Evolutionary conservation across 768 basidiomycete genomes (phyloP).

Genomic region (Termitomyces sp.): DNA sequence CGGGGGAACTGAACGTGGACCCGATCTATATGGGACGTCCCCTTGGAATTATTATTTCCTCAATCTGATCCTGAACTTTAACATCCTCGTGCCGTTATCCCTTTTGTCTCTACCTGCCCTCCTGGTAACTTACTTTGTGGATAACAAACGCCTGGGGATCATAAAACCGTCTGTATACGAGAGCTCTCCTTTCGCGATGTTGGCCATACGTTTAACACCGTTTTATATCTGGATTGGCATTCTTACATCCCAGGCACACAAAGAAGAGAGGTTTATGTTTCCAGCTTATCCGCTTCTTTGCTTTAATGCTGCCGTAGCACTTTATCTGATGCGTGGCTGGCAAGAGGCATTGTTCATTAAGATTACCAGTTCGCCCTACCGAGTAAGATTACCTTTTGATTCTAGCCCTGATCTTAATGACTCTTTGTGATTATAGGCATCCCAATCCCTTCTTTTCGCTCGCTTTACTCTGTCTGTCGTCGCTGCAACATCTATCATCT

Average conservation of each 20-base stretch:
- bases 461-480: constrained; percentile 71
- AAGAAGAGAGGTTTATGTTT: constrained; percentile 99
- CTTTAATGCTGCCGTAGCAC: constrained; percentile 89
- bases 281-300: constrained; percentile 89
- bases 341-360: constrained; percentile 73
- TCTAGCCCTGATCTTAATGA: neutral
- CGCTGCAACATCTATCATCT: constrained; percentile 62
- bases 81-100: constrained; percentile 78
- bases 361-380: constrained; percentile 80
- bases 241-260: constrained; percentile 81
- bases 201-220: constrained; percentile 78
- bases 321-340: constrained; percentile 87
- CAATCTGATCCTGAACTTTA: constrained; percentile 95
- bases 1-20: constrained; percentile 71
- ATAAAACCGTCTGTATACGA: constrained; percentile 45
- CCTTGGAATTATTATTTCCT: constrained; percentile 83
- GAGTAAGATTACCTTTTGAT: constrained; percentile 44
- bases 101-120: constrained; percentile 79
- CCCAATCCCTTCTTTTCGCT: constrained; percentile 71
- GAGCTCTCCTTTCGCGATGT: constrained; percentile 77
- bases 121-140: constrained; percentile 66
- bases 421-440: constrained; percentile 52
- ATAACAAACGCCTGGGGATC: constrained; percentile 72
- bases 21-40: constrained; percentile 91
- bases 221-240: constrained; percentile 90